Evolutionary conservation across 331 rosid species (phyloP).

Genomic region (Dryas integrifolia): DNA sequence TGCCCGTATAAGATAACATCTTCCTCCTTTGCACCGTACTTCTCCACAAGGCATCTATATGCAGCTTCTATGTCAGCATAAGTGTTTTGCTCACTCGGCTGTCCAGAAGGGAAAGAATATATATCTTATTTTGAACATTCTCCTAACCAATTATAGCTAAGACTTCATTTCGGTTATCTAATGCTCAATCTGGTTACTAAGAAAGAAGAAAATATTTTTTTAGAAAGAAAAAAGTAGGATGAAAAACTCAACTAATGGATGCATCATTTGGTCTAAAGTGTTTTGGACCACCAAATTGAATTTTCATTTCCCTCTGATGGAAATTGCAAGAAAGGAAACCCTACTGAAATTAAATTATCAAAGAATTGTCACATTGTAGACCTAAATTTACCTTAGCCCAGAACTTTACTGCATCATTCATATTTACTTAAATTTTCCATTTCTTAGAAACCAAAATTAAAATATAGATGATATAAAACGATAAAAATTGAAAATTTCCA

Average conservation of each 20-base stretch:
- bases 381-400: no score
- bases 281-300: neutral
- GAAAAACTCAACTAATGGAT: neutral
- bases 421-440: no score
- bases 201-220: neutral
- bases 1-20: constrained; percentile 93
- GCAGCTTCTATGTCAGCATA: constrained; percentile 94
- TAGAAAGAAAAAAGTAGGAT: neutral
- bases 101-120: constrained; percentile 26
- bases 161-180: neutral
- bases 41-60: constrained; percentile 79
- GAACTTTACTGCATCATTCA: no score
- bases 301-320: neutral
- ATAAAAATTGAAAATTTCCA: neutral
- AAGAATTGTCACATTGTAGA: no score
- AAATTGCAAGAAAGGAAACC: neutral
- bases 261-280: neutral
- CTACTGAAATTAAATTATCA: neutral
- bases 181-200: neutral
- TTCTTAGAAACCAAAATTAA: no score
- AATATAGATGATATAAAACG: neutral
- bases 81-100: constrained; percentile 97
- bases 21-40: constrained; percentile 79
- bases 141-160: constrained; percentile 8
- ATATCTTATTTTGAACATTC: constrained; percentile 11